These are phyloP conservation scores for Phytophthora ohioensis DNA, from an alignment of 352 stramenopile species.

Conservation along the genomic window DNA sequence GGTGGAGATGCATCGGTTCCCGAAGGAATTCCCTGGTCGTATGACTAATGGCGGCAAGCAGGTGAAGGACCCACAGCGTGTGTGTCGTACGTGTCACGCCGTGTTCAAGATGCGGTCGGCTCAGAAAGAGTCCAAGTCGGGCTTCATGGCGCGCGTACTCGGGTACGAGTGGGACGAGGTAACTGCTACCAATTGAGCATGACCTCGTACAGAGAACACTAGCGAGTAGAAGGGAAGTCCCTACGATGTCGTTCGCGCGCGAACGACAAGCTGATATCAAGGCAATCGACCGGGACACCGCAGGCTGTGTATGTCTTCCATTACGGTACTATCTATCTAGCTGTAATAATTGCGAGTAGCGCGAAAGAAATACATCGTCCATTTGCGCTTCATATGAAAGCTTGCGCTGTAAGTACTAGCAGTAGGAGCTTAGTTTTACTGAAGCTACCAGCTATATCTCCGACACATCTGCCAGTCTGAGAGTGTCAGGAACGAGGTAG, in stretches of 20 bases:
- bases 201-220: conserved; percentile 30
- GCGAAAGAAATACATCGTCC: conserved; percentile 42
- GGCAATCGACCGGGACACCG: conserved; percentile 8
- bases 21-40: conserved; percentile 84
- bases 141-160: conserved; percentile 84
- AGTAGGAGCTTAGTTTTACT: too few species aligned
- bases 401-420: too few species aligned
- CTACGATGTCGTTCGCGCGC: conserved; percentile 23
- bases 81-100: conserved; percentile 84
- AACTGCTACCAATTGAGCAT: conserved; percentile 48
- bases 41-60: conserved; percentile 68
- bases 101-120: conserved; percentile 88
- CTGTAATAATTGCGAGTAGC: conserved; percentile 49
- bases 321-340: conserved; percentile 42
- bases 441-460: conserved; percentile 19
- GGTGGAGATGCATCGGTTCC: conserved; percentile 84
- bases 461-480: conserved; percentile 45
- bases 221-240: conserved; percentile 40
- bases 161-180: conserved; percentile 91
- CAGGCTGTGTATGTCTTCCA: conserved; percentile 42
- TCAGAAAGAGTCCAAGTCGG: conserved; percentile 87
- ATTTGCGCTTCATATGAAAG: conserved; percentile 15
- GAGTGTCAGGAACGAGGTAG: conserved; percentile 51
- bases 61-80: conserved; percentile 82
- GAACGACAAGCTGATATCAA: conserved; percentile 13